Evolutionary conservation across 139 green algal genomes (phyloP), one percentile per base, ranked within the genome.

Genomic region (Closterium sp.): DNA sequence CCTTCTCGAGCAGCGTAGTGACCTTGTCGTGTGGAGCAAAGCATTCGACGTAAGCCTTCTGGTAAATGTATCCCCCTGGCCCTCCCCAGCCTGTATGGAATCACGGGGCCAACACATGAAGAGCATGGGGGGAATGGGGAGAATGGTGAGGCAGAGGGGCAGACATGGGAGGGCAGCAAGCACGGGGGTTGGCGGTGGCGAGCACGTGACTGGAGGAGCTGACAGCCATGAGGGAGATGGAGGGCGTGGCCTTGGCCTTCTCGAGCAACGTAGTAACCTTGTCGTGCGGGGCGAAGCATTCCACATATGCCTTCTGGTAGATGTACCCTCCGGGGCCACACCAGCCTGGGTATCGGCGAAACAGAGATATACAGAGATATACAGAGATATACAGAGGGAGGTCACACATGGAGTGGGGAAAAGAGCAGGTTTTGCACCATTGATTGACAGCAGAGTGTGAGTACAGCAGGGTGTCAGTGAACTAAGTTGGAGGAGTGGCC

Each of bases 11-110:
- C 88, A 98, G 92, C 3, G 29, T 30, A 85, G 89, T 87, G 42
- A 93, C 29, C 34, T 90, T 91, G 4, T 96, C 95, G 0, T 96
- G 95, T 11, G 96, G 96, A 38, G 92, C 94, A 89, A 98, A 98
- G 91, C 97, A 97, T 95, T 98, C 97, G 4, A 98, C 94, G 91
- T 98, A 98, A 0, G 95, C 95, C 94, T 97, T 97, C 95, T 98
- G 96, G 96, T 98, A 98, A 88, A 98, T 95, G 86, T 96, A 96
- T 94, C 97, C 97, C 32, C 95, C 93, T 9, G 93, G 85, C 1
- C 93, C 91, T 32, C 97, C 97, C 97, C 97, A 98, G 45, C 97
- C 92, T 93, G 91, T 19, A n/a, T 3, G 62, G n/a, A n/a, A n/a
- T n/a, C n/a, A n/a, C n/a, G n/a, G n/a, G n/a, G n/a, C n/a, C n/a